Percentiles rank a stretch among this genome's conserved stretches.
Conservation (phyloP, 2,329 filamentous ascomycete genomes). For the Colletotrichum lupini region DNA sequence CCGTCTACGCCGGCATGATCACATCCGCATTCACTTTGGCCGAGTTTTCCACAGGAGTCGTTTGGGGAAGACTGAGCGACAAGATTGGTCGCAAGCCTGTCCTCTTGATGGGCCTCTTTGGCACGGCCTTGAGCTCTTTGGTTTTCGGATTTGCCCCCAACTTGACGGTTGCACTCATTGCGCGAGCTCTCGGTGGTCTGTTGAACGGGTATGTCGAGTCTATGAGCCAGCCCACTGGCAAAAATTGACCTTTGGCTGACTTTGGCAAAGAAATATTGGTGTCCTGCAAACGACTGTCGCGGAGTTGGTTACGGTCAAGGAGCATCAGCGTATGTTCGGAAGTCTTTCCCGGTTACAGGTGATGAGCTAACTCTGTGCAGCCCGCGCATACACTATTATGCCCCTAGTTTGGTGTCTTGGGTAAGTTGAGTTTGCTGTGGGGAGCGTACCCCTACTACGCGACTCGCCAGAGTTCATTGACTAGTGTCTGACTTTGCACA, state of each 20-base stretch:
- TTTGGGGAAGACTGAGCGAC: constrained; percentile 95
- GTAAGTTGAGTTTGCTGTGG: constrained; percentile 55
- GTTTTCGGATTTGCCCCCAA: constrained; percentile 91
- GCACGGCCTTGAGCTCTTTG: constrained; percentile 92
- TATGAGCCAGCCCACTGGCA: background rate
- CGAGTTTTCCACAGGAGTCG: constrained; percentile 90
- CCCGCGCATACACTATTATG: constrained; percentile 96
- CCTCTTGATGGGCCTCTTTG: constrained; percentile 86
- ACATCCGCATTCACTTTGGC: constrained; percentile 96
- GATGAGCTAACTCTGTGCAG: constrained; percentile 55
- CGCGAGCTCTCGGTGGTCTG: constrained; percentile 88
- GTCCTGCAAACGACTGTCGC: constrained; percentile 95
- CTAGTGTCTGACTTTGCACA: constrained; percentile 50
- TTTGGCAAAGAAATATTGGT: constrained; percentile 79
- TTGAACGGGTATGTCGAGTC: constrained; percentile 82
- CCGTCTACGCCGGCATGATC: constrained; percentile 94
- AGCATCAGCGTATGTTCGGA: constrained; percentile 81
- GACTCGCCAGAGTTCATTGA: constrained; percentile 9
- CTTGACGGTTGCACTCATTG: constrained; percentile 84
- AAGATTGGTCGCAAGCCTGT: constrained; percentile 93
- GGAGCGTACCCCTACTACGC: background rate
- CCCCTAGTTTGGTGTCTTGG: constrained; percentile 98
- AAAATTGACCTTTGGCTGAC: constrained; percentile 37
- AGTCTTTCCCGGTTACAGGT: constrained; percentile 16
- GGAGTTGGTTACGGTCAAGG: constrained; percentile 91